These are phyloP conservation scores for Coelastrella sp. DNA, from an alignment of 139 green algal genomes.

Conservation along the genomic window DNA sequence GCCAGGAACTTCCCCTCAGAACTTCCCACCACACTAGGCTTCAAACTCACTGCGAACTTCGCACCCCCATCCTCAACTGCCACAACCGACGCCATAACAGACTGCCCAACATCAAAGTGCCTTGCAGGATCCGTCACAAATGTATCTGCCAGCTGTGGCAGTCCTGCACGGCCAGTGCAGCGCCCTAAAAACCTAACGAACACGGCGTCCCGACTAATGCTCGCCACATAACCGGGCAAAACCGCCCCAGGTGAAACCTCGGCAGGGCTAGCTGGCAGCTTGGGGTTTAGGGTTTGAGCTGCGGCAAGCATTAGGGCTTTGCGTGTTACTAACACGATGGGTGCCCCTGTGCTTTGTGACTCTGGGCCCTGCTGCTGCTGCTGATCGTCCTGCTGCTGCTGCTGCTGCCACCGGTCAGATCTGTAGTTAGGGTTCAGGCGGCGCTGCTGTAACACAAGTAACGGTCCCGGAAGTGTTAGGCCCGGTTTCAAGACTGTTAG, in stretches of 20 bases:
- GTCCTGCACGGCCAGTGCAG: slow-evolving; percentile 81
- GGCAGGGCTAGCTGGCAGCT: slow-evolving; percentile 58
- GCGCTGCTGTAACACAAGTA: slow-evolving; percentile 48
- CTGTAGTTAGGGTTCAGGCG: slow-evolving; percentile 1
- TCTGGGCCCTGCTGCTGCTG: not conserved
- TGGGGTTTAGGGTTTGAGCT: not conserved
- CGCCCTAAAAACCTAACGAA: slow-evolving; percentile 92
- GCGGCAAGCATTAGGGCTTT: not conserved
- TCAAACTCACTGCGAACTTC: slow-evolving; percentile 41
- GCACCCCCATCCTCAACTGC: slow-evolving; percentile 18
- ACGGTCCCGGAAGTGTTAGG: slow-evolving; percentile 49
- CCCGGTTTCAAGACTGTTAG: slow-evolving; percentile 56
- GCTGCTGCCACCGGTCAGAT: not conserved
- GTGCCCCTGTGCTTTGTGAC: not conserved
- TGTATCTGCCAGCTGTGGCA: slow-evolving; percentile 84
- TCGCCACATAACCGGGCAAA: slow-evolving; percentile 87
- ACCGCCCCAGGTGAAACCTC: slow-evolving; percentile 65
- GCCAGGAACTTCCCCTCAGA: slow-evolving; percentile 43
- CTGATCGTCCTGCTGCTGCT: not conserved
- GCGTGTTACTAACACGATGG: not conserved
- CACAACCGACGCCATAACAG: slow-evolving; percentile 68
- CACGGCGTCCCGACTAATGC: slow-evolving; percentile 69
- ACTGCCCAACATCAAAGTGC: slow-evolving; percentile 81
- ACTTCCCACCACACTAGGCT: slow-evolving; percentile 37
- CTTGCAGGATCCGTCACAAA: slow-evolving; percentile 81